Base-by-base conservation (phyloP, 1,284 basidiomycete species). In the Trichosporon sp. region DNA sequence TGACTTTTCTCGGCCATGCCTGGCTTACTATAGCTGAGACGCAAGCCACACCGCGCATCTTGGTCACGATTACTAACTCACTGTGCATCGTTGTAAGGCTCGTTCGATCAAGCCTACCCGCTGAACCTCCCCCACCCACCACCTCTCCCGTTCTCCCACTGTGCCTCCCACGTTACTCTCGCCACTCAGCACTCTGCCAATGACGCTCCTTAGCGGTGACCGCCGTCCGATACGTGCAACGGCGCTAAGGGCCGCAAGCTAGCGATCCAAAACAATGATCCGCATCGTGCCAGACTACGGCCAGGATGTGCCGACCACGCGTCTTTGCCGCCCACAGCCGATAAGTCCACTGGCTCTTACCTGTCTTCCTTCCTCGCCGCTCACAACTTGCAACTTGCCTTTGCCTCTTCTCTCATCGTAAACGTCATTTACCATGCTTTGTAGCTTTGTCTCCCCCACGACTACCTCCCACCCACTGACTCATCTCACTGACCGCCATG, bases 81-180 rank as follows among this genome's bases (percentile, higher is more conserved):
- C 19, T 54, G 51, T 26, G 5, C 51, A 16, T 19, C 51, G 51
- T 19, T 19, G 51, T 46, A 19, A 54, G 3, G 21, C 7, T 19
- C 21, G 19, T 54, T 54, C 51, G 51, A 54, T 54, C 51, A 21
- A 16, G 6, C 51, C 19, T 26, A 54, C 51, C 51, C 51, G 51
- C 19, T 54, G 43, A 46, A 46, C 43, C 51, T 54, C 51, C 51
- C 51, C 51, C 51, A 54, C 51, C n/a, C 51, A 26, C 51, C 48
- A 26, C 16, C n/a, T 8, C 16, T 51, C 19, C 48, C 48, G 19
- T 1, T 16, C 51, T 46, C 51, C 51, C 51, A 54, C 51, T 54
- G 51, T 54, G 19, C 51, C n/a, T 54, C 51, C 51, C 51, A 54
- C 51, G 51, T 54, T 26, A 54, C 51, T 54, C 19, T 26, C 51